Conservation (phyloP, 2,329 filamentous ascomycete species). For the Epichloe brachyelytri region DNA sequence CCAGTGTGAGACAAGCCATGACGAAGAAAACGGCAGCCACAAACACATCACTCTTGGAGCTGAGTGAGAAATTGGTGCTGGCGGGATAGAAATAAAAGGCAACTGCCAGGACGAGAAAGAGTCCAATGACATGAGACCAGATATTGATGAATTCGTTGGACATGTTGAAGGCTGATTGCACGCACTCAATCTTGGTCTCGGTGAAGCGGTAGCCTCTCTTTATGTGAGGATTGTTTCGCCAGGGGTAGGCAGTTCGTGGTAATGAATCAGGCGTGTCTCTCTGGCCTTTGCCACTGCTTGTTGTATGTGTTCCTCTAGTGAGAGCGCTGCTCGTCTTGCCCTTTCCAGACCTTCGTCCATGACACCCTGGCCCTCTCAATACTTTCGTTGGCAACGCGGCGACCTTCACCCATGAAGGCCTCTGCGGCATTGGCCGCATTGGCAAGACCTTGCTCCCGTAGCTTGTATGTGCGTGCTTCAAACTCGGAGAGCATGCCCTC, state of each 20-base stretch:
- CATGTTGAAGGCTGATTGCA: conserved; percentile 68
- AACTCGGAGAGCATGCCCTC: conserved; percentile 78
- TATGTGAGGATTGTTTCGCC: conserved; percentile 93
- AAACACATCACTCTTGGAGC: conserved; percentile 76
- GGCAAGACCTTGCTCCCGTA: conserved; percentile 63
- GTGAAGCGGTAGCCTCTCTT: conserved; percentile 83
- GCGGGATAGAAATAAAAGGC: conserved; percentile 95
- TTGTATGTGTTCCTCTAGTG: conserved; percentile 74
- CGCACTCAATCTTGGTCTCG: conserved; percentile 79
- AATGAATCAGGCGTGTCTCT: conserved; percentile 71
- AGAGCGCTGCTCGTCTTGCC: conserved; percentile 69
- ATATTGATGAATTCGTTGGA: conserved; percentile 97
- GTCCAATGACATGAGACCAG: conserved; percentile 85
- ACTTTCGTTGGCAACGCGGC: conserved; percentile 68
- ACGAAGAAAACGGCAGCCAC: conserved; percentile 94
- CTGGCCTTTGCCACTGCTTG: conserved; percentile 61
- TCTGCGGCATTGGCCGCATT: conserved; percentile 53
- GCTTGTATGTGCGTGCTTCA: conserved; percentile 66
- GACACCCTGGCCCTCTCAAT: conserved; percentile 62
- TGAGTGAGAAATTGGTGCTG: conserved; percentile 73
- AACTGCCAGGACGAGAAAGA: conserved; percentile 75
- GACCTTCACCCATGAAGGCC: conserved; percentile 63
- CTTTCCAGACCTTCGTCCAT: conserved; percentile 72
- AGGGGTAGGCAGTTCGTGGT: conserved; percentile 81
- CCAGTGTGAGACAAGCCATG: conserved; percentile 84